Evolutionary conservation across 495 filamentous ascomycete species (phyloP).

Genomic region (Bombardia bombarda): DNA sequence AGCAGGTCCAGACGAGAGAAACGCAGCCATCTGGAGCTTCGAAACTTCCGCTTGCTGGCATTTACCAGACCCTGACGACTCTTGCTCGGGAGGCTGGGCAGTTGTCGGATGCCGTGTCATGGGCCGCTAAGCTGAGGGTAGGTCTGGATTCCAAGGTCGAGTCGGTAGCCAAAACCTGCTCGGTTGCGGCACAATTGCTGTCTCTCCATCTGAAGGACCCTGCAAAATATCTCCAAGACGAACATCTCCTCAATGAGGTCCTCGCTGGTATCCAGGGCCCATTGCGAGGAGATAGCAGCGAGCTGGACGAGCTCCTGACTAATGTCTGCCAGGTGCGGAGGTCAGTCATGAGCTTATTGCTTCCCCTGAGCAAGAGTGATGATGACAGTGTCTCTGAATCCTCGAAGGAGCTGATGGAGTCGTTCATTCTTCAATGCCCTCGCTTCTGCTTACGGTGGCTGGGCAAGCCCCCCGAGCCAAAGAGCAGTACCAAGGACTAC

Average conservation of each 20-base stretch:
- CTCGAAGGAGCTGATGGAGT: slow-evolving; percentile 30
- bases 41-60: slow-evolving; percentile 23
- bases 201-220: slow-evolving; percentile 34
- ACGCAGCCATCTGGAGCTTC: slow-evolving; percentile 17
- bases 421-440: slow-evolving; percentile 43
- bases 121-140: slow-evolving; percentile 34
- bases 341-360: slow-evolving; percentile 46
- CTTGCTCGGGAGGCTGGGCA: slow-evolving; percentile 37
- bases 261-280: slow-evolving; percentile 47
- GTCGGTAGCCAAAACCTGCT: slow-evolving; percentile 36
- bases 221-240: slow-evolving; percentile 21
- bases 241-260: slow-evolving; percentile 35
- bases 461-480: slow-evolving; percentile 38
- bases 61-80: slow-evolving; percentile 32
- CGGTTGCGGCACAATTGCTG: slow-evolving; percentile 35
- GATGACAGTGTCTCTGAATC: slow-evolving; percentile 8
- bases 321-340: slow-evolving; percentile 58
- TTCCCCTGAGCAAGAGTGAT: slow-evolving; percentile 7
- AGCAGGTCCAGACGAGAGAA: slow-evolving; percentile 19
- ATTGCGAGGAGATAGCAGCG: slow-evolving; percentile 52
- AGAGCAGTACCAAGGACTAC: slow-evolving; percentile 38
- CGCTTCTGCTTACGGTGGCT: slow-evolving; percentile 48
- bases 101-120: slow-evolving; percentile 37
- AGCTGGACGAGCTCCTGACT: slow-evolving; percentile 63
- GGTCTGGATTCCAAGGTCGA: slow-evolving; percentile 25